Conservation (phyloP, 2,329 filamentous ascomycete genomes). For the Herpotrichia juniperi region DNA sequence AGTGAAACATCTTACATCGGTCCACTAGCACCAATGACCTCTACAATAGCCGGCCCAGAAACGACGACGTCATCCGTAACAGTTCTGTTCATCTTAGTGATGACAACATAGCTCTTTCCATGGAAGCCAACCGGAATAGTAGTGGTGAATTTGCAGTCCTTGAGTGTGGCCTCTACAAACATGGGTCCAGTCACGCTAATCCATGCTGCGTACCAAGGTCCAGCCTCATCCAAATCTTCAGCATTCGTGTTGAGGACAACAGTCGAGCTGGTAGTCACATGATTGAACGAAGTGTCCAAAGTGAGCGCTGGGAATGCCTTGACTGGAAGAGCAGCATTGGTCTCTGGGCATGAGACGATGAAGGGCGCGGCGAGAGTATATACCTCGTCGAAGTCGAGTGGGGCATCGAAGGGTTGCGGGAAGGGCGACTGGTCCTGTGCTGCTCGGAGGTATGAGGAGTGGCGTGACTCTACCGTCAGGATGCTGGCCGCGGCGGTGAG, state of each 20-base stretch:
- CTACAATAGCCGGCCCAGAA: slow-evolving; percentile 43
- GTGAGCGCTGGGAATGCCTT: slow-evolving; percentile 63
- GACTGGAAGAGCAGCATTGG: slow-evolving; percentile 63
- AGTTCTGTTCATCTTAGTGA: slow-evolving; percentile 46
- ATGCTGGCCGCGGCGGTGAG: slow-evolving; percentile 67
- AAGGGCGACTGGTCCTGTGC: slow-evolving; percentile 59
- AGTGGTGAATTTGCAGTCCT: slow-evolving; percentile 26
- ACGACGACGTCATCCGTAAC: slow-evolving; percentile 47
- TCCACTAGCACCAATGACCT: slow-evolving; percentile 19
- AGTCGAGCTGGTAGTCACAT: slow-evolving; percentile 15
- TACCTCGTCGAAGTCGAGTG: slow-evolving; percentile 64
- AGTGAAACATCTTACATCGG: not conserved
- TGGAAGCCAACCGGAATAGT: slow-evolving; percentile 37
- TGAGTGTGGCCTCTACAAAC: slow-evolving; percentile 27
- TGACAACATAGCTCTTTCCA: slow-evolving; percentile 50
- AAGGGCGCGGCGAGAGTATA: slow-evolving; percentile 70
- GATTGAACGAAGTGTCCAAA: slow-evolving; percentile 17
- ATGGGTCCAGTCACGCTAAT: slow-evolving; percentile 47
- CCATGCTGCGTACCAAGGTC: slow-evolving; percentile 44
- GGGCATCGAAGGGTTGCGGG: slow-evolving; percentile 65
- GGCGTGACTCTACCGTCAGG: slow-evolving; percentile 68
- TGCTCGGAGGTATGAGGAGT: slow-evolving; percentile 66
- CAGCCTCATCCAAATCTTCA: slow-evolving; percentile 1
- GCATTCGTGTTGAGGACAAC: slow-evolving; percentile 27
- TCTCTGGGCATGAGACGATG: slow-evolving; percentile 62